Conservation (phyloP, 805 yeast genomes). For the Cyberlindnera mississippiensis region DNA sequence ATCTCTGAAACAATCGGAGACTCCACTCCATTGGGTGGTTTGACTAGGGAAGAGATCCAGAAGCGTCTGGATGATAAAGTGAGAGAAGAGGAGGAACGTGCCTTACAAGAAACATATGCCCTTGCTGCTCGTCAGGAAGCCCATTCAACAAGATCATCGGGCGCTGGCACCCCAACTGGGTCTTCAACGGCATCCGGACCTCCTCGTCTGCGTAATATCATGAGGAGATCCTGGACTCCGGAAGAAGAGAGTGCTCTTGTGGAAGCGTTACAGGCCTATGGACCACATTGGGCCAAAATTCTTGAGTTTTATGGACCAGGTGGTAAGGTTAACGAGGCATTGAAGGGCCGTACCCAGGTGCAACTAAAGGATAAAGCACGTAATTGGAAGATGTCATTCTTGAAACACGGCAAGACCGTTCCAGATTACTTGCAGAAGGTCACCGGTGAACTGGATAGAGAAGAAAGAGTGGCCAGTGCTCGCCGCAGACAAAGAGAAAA, state of each 20-base stretch:
- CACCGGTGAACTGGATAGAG: slow-evolving; percentile 77
- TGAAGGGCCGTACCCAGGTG: slow-evolving; percentile 85
- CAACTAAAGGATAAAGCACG: slow-evolving; percentile 96
- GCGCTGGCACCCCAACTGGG: slow-evolving; percentile 21
- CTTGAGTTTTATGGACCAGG: slow-evolving; percentile 92
- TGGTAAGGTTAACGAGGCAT: slow-evolving; percentile 75
- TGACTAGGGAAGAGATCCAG: slow-evolving; percentile 24
- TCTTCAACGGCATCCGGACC: slow-evolving; percentile 11
- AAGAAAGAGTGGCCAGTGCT: slow-evolving; percentile 37
- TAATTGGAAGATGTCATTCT: slow-evolving; percentile 86
- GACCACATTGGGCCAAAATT: slow-evolving; percentile 93
- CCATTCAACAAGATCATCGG: neutral
- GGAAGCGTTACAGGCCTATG: slow-evolving; percentile 72
- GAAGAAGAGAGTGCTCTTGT: slow-evolving; percentile 85
- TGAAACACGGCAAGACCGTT: slow-evolving; percentile 69
- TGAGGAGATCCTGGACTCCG: slow-evolving; percentile 77
- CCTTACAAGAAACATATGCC: slow-evolving; percentile 1
- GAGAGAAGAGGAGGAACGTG: slow-evolving; percentile 16
- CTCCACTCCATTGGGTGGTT: slow-evolving; percentile 5
- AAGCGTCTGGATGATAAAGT: slow-evolving; percentile 16
- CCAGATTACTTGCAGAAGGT: slow-evolving; percentile 81
- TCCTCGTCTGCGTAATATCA: slow-evolving; percentile 26
- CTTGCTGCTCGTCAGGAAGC: neutral
- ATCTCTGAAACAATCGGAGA: neutral
- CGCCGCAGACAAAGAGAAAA: slow-evolving; percentile 23